Evolutionary conservation across 2,329 filamentous ascomycete genomes (phyloP).

Genomic region (Cryphonectria radicalis): DNA sequence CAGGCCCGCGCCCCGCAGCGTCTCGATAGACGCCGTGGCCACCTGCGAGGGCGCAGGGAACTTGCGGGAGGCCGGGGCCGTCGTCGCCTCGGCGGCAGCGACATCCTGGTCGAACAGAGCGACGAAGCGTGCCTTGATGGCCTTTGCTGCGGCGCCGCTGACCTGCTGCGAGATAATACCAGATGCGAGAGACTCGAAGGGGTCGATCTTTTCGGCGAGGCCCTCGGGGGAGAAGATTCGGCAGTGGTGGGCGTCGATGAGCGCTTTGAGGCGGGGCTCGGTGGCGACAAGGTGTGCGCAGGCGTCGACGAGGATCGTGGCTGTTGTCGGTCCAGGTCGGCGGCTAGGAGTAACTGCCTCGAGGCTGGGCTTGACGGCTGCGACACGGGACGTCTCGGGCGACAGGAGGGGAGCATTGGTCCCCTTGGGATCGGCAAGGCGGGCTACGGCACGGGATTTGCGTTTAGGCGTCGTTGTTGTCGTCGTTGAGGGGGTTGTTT

Average conservation of each 20-base stretch:
- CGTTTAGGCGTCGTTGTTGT: conserved; percentile 39
- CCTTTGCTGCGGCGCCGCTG: conserved; percentile 85
- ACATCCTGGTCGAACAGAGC: conserved; percentile 63
- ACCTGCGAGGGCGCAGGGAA: conserved; percentile 84
- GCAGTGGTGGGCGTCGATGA: conserved; percentile 79
- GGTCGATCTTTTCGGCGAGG: conserved; percentile 83
- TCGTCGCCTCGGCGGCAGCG: conserved; percentile 32
- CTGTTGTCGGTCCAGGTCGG: conserved; percentile 60
- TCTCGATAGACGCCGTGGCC: conserved; percentile 62
- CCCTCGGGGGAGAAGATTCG: conserved; percentile 79
- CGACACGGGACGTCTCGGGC: conserved; percentile 67
- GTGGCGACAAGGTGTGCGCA: conserved; percentile 73
- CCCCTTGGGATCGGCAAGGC: conserved; percentile 64
- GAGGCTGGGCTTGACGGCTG: conserved; percentile 28
- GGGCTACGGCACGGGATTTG: conserved; percentile 48
- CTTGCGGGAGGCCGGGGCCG: conserved; percentile 26
- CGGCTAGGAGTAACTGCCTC: conserved; percentile 35
- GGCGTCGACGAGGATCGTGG: conserved; percentile 75
- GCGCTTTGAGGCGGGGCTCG: conserved; percentile 71
- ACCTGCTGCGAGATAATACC: conserved; percentile 97
- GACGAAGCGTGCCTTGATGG: conserved; percentile 86
- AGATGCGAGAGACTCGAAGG: conserved; percentile 80
- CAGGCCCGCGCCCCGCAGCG: conserved; percentile 81
- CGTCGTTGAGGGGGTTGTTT: conserved; percentile 17
- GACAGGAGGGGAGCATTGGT: conserved; percentile 76